Evolutionary conservation across 768 basidiomycete species (phyloP), one percentile per base, ranked within the genome.

Genomic region (Mycena polygramma): DNA sequence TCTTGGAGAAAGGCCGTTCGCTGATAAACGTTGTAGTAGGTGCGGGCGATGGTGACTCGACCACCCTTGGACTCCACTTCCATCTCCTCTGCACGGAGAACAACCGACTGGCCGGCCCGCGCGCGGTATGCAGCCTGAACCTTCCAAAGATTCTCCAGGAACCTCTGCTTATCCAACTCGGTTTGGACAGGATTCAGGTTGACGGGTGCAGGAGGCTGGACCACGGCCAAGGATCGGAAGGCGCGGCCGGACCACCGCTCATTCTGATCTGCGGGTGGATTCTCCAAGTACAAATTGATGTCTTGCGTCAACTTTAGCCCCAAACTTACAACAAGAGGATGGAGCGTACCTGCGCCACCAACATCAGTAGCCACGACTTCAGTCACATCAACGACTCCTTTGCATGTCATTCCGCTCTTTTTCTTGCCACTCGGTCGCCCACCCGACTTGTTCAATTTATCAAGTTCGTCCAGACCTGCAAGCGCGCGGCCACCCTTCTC

Each of bases 21-120:
- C 74, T 94, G 91, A 78, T 96, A 97, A 20, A 97, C 88, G 75
- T 97, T 96, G 82, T 91, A 97, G 79, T 92, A 97, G n/a, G 94
- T 91, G 67, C 90, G 87, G 19, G 94, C 95, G 59, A 87, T 76
- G 13, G 91, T 93, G 36, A 84, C 81, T 70, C 85, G 87, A 14
- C 91, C 90, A 53, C 83, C 83, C 66, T 87, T 86, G 22, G 83
- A 87, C 77, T 95, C 92, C 4, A 97, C 92, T 77, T 95, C 93
- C 70, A 86, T 84, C 66, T 94, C 94, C 20, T 92, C 88, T 7
- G 92, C 86, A 70, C 86, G 85, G 17, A 95, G 81, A 13, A 92
- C 89, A 20, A 93, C 90, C 2, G 92, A 93, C 76, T 93, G 92
- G 0, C 92, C 92, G 10, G 85, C 80, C 60, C 89, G 88, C 2